Base-by-base conservation (phyloP, 2,329 filamentous ascomycete genomes). In the Talaromyces pinophilus region DNA sequence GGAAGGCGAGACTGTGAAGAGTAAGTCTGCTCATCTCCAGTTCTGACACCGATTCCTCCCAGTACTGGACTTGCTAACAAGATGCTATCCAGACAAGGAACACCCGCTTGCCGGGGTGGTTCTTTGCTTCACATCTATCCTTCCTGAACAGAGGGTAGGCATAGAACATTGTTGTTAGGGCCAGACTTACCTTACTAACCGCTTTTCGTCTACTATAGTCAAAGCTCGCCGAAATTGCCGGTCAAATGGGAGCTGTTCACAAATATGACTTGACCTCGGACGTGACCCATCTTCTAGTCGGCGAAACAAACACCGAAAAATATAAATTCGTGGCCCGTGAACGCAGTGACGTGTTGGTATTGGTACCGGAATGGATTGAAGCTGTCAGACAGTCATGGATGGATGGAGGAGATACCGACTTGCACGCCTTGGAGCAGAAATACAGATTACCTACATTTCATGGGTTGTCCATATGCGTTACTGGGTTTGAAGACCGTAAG, bases 251-350 rank as follows among this genome's bases (percentile, higher is more conserved):
- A 70, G 95, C 93, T 61, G 79, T 86, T 67, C 91, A 96, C 83
- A 93, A 91, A 73, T 90, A 93, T 78, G 93, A 99, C 77, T 87
- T 99, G 54, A 98, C 93, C n/a, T 92, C 91, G 65, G 92, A 97
- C 77, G 92, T 96, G 59, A 98, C 95, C 5, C 95, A 99, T 81
- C 88, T 99, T 57, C 86, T 99, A 69, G 92, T 97, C 68, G 95
- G 93, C 76, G 89, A 91, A 73, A 91, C 92, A 73, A 87, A 94
- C 76, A 98, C 94, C 0, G 88, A 91, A 60, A 99, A 99, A 79
- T 99, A 99, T 80, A 90, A 89, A 77, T 97, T 96, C 83, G 94
- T 98, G 73, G 95, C 94, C 63, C 92, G 90, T 75, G 91, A 94
- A 76, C 87, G 95, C 62, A 88, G 90, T 59, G 95, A 99, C 74